A percentile compares a stretch with the other conserved stretches of the same genome.
Conservation (phyloP, 441 rosid genomes). For the Melastoma candidum region DNA sequence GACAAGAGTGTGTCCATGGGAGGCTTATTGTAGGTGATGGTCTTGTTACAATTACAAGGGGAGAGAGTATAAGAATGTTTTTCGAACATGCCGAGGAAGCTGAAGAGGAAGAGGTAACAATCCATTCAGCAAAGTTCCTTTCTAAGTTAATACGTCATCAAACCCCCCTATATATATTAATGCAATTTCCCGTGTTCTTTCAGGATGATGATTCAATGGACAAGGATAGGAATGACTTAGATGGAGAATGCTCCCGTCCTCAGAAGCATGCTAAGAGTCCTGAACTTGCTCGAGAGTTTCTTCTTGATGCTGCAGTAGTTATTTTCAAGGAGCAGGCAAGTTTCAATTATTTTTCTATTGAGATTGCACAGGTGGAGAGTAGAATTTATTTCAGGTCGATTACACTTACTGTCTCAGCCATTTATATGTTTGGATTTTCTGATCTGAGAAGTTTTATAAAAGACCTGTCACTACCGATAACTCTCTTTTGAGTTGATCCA, state of each 20-base stretch:
- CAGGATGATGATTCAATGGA: constrained; percentile 97
- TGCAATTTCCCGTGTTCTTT: constrained; percentile 7
- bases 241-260: constrained; percentile 95
- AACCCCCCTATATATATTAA: no score
- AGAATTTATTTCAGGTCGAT: no score
- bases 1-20: constrained; percentile 78
- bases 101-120: constrained; percentile 94
- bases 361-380: no score
- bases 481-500: no score
- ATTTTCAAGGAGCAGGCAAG: constrained; percentile 95
- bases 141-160: no score
- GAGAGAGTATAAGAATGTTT: constrained; percentile 71
- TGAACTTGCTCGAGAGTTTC: constrained; percentile 99
- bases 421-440: no score
- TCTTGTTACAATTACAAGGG: constrained; percentile 68
- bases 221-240: constrained; percentile 88
- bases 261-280: constrained; percentile 99
- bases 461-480: no score
- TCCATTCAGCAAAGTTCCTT: constrained; percentile 1
- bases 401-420: no score
- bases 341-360: constrained; percentile 1
- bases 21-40: constrained; percentile 95
- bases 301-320: constrained; percentile 89
- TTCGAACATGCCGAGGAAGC: constrained; percentile 96
- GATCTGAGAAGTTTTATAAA: no score